phyloP scores from a whole-genome alignment of 1,284 basidiomycete genomes.

The Hortiboletus rubellus region DNA sequence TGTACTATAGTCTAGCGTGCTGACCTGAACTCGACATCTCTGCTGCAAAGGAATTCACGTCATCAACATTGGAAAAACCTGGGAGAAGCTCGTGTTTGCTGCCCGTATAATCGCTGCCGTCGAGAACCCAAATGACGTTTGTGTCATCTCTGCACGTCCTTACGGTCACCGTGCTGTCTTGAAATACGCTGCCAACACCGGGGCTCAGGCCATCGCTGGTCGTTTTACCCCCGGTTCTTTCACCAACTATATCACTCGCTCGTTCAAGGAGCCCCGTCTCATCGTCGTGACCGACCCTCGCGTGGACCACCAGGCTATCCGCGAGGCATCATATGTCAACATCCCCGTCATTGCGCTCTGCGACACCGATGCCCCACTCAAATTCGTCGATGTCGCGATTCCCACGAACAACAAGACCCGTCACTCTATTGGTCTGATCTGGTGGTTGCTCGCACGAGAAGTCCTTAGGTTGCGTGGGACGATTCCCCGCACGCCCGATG shows the following conservation, averaged over 20 bases:
- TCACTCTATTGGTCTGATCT: slow-evolving; percentile 96
- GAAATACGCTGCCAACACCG: slow-evolving; percentile 97
- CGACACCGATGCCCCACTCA: slow-evolving; percentile 96
- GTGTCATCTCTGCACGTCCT: slow-evolving; percentile 96
- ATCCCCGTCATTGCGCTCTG: slow-evolving; percentile 99
- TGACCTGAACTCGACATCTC: slow-evolving; percentile 8
- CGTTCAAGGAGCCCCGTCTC: slow-evolving; percentile 99
- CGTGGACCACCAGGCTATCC: slow-evolving; percentile 99
- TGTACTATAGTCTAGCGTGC: background rate
- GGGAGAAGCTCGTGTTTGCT: slow-evolving; percentile 97
- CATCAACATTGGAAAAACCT: slow-evolving; percentile 98
- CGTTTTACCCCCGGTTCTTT: slow-evolving; percentile 99
- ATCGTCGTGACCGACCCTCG: slow-evolving; percentile 99
- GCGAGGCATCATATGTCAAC: slow-evolving; percentile 99
- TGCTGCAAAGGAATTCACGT: slow-evolving; percentile 80
- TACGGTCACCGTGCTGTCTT: slow-evolving; percentile 99
- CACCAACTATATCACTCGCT: slow-evolving; percentile 99
- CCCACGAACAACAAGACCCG: slow-evolving; percentile 99
- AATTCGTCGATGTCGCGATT: slow-evolving; percentile 98
- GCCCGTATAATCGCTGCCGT: slow-evolving; percentile 93
- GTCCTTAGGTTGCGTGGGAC: slow-evolving; percentile 94
- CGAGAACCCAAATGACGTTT: slow-evolving; percentile 98
- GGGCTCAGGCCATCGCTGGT: slow-evolving; percentile 97
- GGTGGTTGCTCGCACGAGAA: slow-evolving; percentile 99
- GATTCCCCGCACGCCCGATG: slow-evolving; percentile 85